phyloP scores from a whole-genome alignment of 306 rosid genomes.

The Erythrophleum fordii region DNA sequence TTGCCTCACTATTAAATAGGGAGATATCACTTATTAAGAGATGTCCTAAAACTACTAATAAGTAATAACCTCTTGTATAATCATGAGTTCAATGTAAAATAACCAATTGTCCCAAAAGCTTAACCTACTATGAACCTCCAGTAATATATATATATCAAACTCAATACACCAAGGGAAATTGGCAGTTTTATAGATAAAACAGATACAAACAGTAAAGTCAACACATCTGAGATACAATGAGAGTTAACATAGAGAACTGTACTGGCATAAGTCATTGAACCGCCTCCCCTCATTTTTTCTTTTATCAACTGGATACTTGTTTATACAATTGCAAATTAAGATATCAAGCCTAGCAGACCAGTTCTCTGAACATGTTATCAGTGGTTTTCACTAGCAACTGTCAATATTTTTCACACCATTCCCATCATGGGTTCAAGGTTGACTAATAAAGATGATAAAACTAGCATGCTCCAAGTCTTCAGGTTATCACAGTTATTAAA shows the following conservation, averaged over 20 bases:
- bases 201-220: not conserved
- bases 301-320: not conserved
- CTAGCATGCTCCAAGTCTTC: not conserved
- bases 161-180: not conserved
- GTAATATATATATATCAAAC: too few species aligned
- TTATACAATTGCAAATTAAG: not conserved
- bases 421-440: constrained; percentile 4
- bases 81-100: not conserved
- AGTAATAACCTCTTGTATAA: constrained; percentile 22
- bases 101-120: not conserved
- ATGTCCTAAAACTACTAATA: not conserved
- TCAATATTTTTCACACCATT: not conserved
- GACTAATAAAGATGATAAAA: not conserved
- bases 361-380: not conserved
- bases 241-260: not conserved
- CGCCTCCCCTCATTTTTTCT: not conserved
- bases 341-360: not conserved
- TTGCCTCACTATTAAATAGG: constrained; percentile 8
- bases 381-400: not conserved
- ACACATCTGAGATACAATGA: not conserved
- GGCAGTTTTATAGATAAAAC: not conserved
- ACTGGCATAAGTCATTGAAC: not conserved
- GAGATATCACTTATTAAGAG: constrained; percentile 12
- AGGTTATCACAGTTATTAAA: constrained; percentile 9
- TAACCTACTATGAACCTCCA: too few species aligned